Evolutionary conservation across 495 filamentous ascomycete genomes (phyloP), one percentile per base, ranked within the genome.

Genomic region (Xylaria sp.): DNA sequence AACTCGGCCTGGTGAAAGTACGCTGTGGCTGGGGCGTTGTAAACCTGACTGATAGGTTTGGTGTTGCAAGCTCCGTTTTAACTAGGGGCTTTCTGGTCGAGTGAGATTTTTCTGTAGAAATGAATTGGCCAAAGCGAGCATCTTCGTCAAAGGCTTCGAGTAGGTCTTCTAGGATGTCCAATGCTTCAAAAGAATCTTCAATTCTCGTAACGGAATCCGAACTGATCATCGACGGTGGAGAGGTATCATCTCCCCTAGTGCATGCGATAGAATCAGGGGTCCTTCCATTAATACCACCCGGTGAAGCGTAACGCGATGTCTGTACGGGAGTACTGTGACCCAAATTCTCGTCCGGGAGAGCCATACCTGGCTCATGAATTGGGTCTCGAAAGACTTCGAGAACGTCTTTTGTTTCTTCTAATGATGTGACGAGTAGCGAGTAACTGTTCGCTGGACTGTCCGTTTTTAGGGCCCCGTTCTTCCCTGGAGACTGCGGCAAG

Each of bases 121-220:
- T 65, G 37, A 80, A 74, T 35, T 73, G 74, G 33, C 78, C 75
- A n/a, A 83, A 72, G 29, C 72, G 77, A 26, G 83, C 80, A 57
- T 89, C 80, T 44, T 85, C 80, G 31, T 77, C 73, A 41, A 85
- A 74, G 17, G 80, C 82, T 71, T 91, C 90, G 11, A 91, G 80
- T 52, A 89, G 85, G 41, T 93, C 91, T 72, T 93, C 90, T 41
- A 93, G 85, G 61, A 85, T 85, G 76, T 93, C 91, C 21, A 93
- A 82, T 52, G 87, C 90, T 75, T 90, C 88, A 31, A 93, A 85
- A 35, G 90, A 90, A 71, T 92, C 90, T 77, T 91, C 89, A 55
- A 91, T 90, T n/a, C 87, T 86, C 35, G 85, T 84, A 15, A 85
- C 68, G 0, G 80, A 77, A 68, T 83, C 82, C 21, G 53, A 72